Conservation (phyloP, 2,329 filamentous ascomycete species). For the Fusarium austroafricanum region DNA sequence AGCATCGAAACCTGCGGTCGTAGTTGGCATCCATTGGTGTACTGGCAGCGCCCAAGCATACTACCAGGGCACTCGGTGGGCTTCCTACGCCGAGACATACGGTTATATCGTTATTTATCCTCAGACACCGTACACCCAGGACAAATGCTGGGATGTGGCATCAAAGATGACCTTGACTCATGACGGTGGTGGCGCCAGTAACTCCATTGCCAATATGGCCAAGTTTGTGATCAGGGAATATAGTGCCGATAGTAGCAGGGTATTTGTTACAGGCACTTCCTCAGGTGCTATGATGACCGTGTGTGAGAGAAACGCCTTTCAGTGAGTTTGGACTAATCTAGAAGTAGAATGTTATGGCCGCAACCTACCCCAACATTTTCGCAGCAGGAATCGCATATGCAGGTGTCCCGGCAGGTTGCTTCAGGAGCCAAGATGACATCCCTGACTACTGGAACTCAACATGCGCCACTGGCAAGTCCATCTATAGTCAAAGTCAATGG, state of each 20-base stretch:
- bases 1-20: slow-evolving; percentile 58
- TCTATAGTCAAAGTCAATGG: slow-evolving; percentile 56
- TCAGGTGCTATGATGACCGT: slow-evolving; percentile 45
- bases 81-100: slow-evolving; percentile 62
- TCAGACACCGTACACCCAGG: slow-evolving; percentile 50
- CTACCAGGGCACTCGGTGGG: slow-evolving; percentile 63
- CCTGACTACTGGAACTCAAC: slow-evolving; percentile 65
- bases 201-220: slow-evolving; percentile 66
- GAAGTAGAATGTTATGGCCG: slow-evolving; percentile 58
- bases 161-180: slow-evolving; percentile 62
- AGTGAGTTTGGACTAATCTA: slow-evolving; percentile 21
- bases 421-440: slow-evolving; percentile 54
- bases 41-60: slow-evolving; percentile 64
- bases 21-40: slow-evolving; percentile 69
- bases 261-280: slow-evolving; percentile 59
- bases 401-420: slow-evolving; percentile 68
- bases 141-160: slow-evolving; percentile 70
- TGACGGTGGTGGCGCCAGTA: slow-evolving; percentile 63
- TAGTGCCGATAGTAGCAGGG: slow-evolving; percentile 58
- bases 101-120: slow-evolving; percentile 67
- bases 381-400: slow-evolving; percentile 62
- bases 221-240: slow-evolving; percentile 61
- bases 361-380: slow-evolving; percentile 67
- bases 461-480: slow-evolving; percentile 63
- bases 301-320: background rate